A percentile compares a stretch with the other conserved stretches of the same genome.
These are phyloP conservation scores for Neofusicoccum parvum DNA, from an alignment of 2,329 filamentous ascomycete species.

Conservation along the genomic window DNA sequence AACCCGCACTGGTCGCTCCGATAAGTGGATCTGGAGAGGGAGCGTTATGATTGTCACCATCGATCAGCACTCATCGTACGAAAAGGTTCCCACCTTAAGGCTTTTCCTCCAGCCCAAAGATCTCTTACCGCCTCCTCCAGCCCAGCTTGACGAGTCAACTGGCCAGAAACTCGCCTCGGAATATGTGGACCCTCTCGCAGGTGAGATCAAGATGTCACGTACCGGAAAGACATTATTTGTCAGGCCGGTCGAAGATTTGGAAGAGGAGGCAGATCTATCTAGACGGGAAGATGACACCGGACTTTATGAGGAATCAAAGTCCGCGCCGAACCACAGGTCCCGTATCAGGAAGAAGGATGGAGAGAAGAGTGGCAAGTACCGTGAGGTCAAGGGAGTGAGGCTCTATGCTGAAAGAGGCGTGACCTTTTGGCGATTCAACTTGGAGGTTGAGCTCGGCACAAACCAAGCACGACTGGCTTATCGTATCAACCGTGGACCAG, in stretches of 20 bases:
- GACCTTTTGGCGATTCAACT: conserved; percentile 97
- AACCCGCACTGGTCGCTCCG: conserved; percentile 40
- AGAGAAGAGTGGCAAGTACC: conserved; percentile 78
- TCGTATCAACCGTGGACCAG: conserved; percentile 88
- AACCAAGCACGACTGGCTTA: conserved; percentile 88
- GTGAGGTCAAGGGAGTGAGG: conserved; percentile 78
- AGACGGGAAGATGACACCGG: conserved; percentile 77
- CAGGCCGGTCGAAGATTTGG: conserved; percentile 82
- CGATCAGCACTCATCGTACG: conserved; percentile 81
- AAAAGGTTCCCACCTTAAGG: conserved; percentile 73
- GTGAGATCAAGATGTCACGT: conserved; percentile 81
- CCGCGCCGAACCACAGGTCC: conserved; percentile 45
- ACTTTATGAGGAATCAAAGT: conserved; percentile 72
- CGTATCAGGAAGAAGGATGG: conserved; percentile 66
- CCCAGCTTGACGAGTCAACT: conserved; percentile 63
- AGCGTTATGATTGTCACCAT: conserved; percentile 94
- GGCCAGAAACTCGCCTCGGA: conserved; percentile 69
- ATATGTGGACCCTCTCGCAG: conserved; percentile 86
- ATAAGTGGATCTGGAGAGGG: conserved; percentile 86
- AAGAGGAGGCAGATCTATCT: conserved; percentile 77
- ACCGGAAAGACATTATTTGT: conserved; percentile 87
- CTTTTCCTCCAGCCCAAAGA: conserved; percentile 87
- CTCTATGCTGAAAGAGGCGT: conserved; percentile 83
- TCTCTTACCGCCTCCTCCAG: conserved; percentile 75
- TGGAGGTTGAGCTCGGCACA: conserved; percentile 82